Percentiles rank a stretch among this genome's conserved stretches.
phyloP scores from a whole-genome alignment of 2,329 filamentous ascomycete species.

The Alternaria longipes region DNA sequence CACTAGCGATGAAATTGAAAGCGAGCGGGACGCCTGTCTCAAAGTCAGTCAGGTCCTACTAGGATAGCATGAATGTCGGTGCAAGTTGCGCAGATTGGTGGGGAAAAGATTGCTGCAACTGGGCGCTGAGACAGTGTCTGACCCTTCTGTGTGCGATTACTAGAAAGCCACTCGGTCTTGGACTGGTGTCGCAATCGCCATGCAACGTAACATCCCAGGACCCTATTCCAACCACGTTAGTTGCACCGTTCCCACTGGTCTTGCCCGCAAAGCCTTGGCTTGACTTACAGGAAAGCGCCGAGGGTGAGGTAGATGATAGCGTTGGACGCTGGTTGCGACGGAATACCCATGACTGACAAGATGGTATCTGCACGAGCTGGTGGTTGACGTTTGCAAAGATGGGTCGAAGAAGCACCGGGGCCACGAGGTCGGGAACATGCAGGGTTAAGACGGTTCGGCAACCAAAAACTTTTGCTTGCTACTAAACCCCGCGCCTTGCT shows the following conservation, averaged over 20 bases:
- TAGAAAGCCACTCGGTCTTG: constrained; percentile 75
- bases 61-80: neutral
- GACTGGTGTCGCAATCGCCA: constrained; percentile 68
- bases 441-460: constrained; percentile 29
- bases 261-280: neutral
- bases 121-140: constrained; percentile 27
- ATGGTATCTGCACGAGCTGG: constrained; percentile 6
- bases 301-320: constrained; percentile 85
- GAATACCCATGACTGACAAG: constrained; percentile 70
- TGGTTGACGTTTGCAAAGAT: constrained; percentile 13
- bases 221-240: constrained; percentile 55
- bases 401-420: constrained; percentile 14
- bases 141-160: constrained; percentile 87
- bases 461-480: constrained; percentile 35
- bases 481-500: constrained; percentile 31
- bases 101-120: constrained; percentile 10
- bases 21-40: constrained; percentile 76
- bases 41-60: constrained; percentile 29
- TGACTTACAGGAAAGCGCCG: constrained; percentile 74
- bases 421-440: constrained; percentile 25
- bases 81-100: constrained; percentile 11
- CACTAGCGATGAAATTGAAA: constrained; percentile 89
- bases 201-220: constrained; percentile 68
- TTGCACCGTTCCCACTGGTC: constrained; percentile 1
- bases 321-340: constrained; percentile 79